Percentiles rank a stretch among this genome's conserved stretches.
These are phyloP conservation scores for Candida caryicola DNA, from an alignment of 805 yeast species.

Conservation along the genomic window DNA sequence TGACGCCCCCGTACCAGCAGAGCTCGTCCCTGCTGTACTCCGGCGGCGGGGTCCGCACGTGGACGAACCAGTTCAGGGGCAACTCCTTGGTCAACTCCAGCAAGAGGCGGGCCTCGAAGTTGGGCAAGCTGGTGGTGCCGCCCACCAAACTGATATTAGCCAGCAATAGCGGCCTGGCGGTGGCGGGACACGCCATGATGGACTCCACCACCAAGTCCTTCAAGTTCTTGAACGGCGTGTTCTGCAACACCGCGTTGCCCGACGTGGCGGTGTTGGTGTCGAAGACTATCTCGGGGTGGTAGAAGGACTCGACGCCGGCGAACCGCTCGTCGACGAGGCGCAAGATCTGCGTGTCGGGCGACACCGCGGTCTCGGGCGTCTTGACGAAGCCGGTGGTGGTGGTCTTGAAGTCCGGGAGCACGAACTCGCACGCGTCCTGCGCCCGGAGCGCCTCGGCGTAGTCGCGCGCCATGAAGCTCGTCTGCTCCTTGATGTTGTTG, in stretches of 20 bases:
- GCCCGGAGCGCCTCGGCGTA: constrained; percentile 47
- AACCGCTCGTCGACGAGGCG: constrained; percentile 81
- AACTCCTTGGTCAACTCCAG: constrained; percentile 63
- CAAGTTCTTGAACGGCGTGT: constrained; percentile 60
- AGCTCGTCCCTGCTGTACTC: constrained; percentile 21
- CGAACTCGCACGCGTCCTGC: constrained; percentile 58
- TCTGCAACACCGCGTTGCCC: constrained; percentile 29
- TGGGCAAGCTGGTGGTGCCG: constrained; percentile 72
- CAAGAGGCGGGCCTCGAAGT: constrained; percentile 59
- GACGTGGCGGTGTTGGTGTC: constrained; percentile 32
- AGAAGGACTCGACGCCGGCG: constrained; percentile 79
- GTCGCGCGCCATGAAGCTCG: constrained; percentile 66
- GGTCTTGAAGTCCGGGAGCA: constrained; percentile 83
- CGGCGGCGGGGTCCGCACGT: constrained; percentile 28
- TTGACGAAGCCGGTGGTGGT: constrained; percentile 71
- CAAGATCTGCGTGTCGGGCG: constrained; percentile 58
- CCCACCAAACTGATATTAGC: constrained; percentile 82
- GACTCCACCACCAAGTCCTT: constrained; percentile 77
- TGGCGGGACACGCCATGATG: constrained; percentile 67
- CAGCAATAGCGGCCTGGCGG: constrained; percentile 68
- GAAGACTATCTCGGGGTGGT: constrained; percentile 71
- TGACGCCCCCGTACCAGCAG: constrained; percentile 39
- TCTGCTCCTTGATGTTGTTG: constrained; percentile 78
- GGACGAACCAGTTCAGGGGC: constrained; percentile 69
- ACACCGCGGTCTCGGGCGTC: constrained; percentile 22